Conservation (phyloP, 140 eudicot genomes). For the Bidens hawaiensis region DNA sequence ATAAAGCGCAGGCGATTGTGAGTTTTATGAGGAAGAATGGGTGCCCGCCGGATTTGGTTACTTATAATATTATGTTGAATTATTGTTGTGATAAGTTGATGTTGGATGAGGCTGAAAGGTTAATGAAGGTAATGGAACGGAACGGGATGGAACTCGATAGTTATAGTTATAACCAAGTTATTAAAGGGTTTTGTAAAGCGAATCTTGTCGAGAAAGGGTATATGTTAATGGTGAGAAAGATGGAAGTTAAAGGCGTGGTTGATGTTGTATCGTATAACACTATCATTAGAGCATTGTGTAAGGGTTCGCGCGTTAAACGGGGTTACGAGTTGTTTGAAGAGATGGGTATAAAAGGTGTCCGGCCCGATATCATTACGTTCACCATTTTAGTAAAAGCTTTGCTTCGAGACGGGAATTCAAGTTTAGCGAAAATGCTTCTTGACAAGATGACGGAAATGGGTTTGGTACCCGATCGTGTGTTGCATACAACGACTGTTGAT, state of each 20-base stretch:
- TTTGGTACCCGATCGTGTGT: slow-evolving; percentile 60
- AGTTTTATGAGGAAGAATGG: slow-evolving; percentile 72
- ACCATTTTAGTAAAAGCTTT: slow-evolving; percentile 76
- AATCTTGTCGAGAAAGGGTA: slow-evolving; percentile 73
- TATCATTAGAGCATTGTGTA: slow-evolving; percentile 65
- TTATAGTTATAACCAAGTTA: slow-evolving; percentile 79
- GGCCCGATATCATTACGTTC: slow-evolving; percentile 75
- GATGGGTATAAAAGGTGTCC: slow-evolving; percentile 61
- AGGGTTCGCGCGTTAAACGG: slow-evolving; percentile 25
- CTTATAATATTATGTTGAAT: slow-evolving; percentile 65
- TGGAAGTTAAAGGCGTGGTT: slow-evolving; percentile 65
- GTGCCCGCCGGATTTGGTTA: slow-evolving; percentile 73
- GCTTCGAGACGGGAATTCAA: slow-evolving; percentile 54
- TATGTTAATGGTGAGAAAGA: slow-evolving; percentile 49
- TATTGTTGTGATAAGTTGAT: slow-evolving; percentile 66
- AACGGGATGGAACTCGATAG: slow-evolving; percentile 62
- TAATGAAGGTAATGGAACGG: slow-evolving; percentile 55
- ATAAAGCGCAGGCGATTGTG: slow-evolving; percentile 67
- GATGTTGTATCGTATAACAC: slow-evolving; percentile 93
- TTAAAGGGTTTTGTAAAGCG: slow-evolving; percentile 79
- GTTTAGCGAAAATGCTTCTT: slow-evolving; percentile 51
- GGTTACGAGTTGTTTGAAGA: slow-evolving; percentile 64
- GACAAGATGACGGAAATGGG: slow-evolving; percentile 80
- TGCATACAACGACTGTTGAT: slow-evolving; percentile 69
- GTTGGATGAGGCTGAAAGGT: slow-evolving; percentile 74